A percentile compares a stretch with the other conserved stretches of the same genome.
Conservation (phyloP, 805 yeast genomes). For the Debaryomyces castellii region DNA sequence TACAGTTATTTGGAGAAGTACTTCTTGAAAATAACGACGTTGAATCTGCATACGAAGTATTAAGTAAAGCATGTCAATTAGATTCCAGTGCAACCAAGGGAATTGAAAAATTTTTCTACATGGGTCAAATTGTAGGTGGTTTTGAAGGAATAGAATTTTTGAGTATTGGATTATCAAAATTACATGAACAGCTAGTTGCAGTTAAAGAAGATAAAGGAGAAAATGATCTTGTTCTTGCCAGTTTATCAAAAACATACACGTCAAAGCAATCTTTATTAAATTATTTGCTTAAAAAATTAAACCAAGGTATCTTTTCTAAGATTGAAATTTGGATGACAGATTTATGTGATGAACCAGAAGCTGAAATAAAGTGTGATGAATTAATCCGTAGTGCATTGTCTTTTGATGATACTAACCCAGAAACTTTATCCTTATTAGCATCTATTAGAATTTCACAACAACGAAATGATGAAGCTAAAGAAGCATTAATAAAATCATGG, state of each 20-base stretch:
- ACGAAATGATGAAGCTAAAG: constrained; percentile 65
- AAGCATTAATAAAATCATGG: constrained; percentile 73
- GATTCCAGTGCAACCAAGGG: constrained; percentile 69
- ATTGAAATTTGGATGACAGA: constrained; percentile 98
- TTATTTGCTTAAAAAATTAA: constrained; percentile 55
- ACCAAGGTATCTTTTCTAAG: constrained; percentile 77
- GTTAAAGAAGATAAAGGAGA: constrained; percentile 22
- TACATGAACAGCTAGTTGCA: constrained; percentile 37
- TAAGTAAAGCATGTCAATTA: constrained; percentile 59
- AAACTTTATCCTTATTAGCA: constrained; percentile 77
- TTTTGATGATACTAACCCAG: constrained; percentile 65
- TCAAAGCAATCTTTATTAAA: constrained; percentile 19
- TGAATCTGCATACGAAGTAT: constrained; percentile 69
- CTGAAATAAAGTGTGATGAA: constrained; percentile 76
- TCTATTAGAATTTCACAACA: constrained; percentile 90
- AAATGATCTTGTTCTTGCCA: constrained; percentile 22
- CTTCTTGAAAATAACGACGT: constrained; percentile 78
- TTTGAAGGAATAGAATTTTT: constrained; percentile 63
- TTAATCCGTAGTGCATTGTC: constrained; percentile 64
- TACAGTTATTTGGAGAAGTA: constrained; percentile 71
- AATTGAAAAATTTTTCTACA: constrained; percentile 79
- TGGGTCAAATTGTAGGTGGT: constrained; percentile 92
- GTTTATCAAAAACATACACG: constrained; percentile 23
- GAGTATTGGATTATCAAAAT: constrained; percentile 58
- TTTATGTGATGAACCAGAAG: constrained; percentile 88